Base-by-base conservation (phyloP, 352 stramenopile species). In the Chrysophaeum taylorii region DNA sequence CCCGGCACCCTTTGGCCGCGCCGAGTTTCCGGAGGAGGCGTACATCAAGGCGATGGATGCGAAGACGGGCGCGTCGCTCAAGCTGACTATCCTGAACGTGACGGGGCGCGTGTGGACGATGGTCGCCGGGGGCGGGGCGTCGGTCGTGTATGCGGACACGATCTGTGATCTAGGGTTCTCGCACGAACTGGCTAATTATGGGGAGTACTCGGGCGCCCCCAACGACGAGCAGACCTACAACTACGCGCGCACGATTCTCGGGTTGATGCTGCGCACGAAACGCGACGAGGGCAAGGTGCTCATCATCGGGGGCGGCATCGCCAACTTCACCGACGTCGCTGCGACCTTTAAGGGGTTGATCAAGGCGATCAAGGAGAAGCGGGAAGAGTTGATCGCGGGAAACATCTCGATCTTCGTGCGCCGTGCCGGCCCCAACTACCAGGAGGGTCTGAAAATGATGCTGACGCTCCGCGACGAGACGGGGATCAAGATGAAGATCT, bases 281-380 rank as follows among this genome's bases (percentile, higher is more conserved):
- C 84, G 96, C 78, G 82, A 90, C 36, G 82, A 85, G 38, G 85
- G 84, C 38, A 98, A 97, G 82, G 89, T 97, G 61, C 83, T 98
- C 48, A 96, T 98, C 75, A 96, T 98, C 73, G 93, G 93, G 62
- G 93, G 93, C 72, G 91, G 92, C 54, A 98, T 98, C 82, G 93
- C 93, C 72, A 98, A 98, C 81, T 98, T 98, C 79, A 98, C 93
- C 42, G 93, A 98, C 76, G 91, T 97, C 12, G 92, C 93, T 16
- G 85, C 93, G 76, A 98, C 93, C 15, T 98, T 98, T 79, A 95
- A 94, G 77, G 93, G 93, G 52, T 95, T 98, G 72, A 97, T 97
- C 68, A 91, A 90, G 38, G 93, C 92, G 31, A 89, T 98, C 41
- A 83, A 86, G 50, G 85, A 93, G 75, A 96, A 89, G 80, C 83